Percentiles rank a stretch among this genome's conserved stretches.
Conservation (phyloP, 164 flowering plant species). For the Nymphaea colorata region DNA sequence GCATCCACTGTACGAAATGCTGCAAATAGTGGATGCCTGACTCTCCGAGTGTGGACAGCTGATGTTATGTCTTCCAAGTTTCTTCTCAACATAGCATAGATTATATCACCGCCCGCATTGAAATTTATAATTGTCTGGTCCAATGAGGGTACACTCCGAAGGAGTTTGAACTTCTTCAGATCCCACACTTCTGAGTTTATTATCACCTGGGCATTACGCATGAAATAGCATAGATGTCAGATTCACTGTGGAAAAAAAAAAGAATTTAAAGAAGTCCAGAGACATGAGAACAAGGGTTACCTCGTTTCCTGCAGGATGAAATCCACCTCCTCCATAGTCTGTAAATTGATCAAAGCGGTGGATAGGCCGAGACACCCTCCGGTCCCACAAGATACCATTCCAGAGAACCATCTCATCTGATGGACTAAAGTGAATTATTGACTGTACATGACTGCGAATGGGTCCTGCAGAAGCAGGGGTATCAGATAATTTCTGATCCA, state of each 20-base stretch:
- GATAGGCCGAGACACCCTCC: slow-evolving; percentile 49
- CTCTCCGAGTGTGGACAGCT: slow-evolving; percentile 65
- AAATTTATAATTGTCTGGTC: slow-evolving; percentile 82
- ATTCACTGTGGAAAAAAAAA: neutral
- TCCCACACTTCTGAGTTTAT: slow-evolving; percentile 98
- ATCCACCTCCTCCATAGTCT: slow-evolving; percentile 97
- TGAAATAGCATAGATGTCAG: neutral
- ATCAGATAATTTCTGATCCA: slow-evolving; percentile 53
- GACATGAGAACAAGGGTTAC: slow-evolving; percentile 15
- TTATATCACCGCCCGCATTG: slow-evolving; percentile 73
- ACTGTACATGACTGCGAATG: slow-evolving; percentile 48
- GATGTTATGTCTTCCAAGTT: slow-evolving; percentile 79
- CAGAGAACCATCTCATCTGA: slow-evolving; percentile 80
- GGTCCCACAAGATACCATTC: slow-evolving; percentile 96
- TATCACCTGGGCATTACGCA: slow-evolving; percentile 47
- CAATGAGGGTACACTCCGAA: slow-evolving; percentile 76
- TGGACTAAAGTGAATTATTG: slow-evolving; percentile 74
- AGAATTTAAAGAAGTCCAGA: neutral
- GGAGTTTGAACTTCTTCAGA: slow-evolving; percentile 72
- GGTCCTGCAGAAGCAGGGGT: slow-evolving; percentile 30
- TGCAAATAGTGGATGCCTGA: slow-evolving; percentile 65
- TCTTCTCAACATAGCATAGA: slow-evolving; percentile 68
- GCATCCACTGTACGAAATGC: slow-evolving; percentile 92
- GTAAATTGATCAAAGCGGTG: slow-evolving; percentile 88
- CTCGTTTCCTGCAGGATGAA: slow-evolving; percentile 99